Evolutionary conservation across 75 land plant genomes (phyloP).

Genomic region (Sequoiadendron giganteum): DNA sequence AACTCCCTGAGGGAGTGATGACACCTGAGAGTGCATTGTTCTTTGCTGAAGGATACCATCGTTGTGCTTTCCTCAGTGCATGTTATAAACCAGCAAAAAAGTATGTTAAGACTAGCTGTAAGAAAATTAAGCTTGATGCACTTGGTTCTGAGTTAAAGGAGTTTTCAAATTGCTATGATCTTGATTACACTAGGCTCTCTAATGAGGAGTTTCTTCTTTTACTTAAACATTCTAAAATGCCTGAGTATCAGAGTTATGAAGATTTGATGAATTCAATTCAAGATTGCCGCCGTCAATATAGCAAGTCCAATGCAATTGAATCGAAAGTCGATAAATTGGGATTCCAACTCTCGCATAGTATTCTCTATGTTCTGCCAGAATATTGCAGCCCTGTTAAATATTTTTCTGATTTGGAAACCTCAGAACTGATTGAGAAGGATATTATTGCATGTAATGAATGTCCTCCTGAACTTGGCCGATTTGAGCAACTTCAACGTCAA

Average conservation of each 20-base stretch:
- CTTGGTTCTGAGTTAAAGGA: not conserved
- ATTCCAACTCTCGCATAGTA: not conserved
- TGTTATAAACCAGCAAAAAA: not conserved
- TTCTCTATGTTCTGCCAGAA: not conserved
- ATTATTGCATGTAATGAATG: not conserved
- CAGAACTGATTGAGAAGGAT: not conserved
- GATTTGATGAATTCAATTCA: not conserved
- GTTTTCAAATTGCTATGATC: not conserved
- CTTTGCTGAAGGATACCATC: not conserved
- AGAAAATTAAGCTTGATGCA: not conserved
- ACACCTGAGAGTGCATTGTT: not conserved
- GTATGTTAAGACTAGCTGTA: not conserved
- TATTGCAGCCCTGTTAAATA: not conserved
- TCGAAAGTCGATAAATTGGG: not conserved
- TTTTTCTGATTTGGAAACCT: not conserved
- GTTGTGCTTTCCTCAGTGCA: not conserved
- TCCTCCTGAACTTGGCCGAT: not conserved
- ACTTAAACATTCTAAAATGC: not conserved
- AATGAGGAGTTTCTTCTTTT: conserved; percentile 1
- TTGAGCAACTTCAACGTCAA: not conserved
- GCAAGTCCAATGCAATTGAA: not conserved
- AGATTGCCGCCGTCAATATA: not conserved
- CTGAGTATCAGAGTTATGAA: not conserved
- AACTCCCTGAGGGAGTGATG: not conserved
- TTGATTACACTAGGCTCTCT: not conserved